Percentiles rank a stretch among this genome's conserved stretches.
Conservation (phyloP, 208 protist genomes). For the Acanthamoeba culbertsoni region DNA sequence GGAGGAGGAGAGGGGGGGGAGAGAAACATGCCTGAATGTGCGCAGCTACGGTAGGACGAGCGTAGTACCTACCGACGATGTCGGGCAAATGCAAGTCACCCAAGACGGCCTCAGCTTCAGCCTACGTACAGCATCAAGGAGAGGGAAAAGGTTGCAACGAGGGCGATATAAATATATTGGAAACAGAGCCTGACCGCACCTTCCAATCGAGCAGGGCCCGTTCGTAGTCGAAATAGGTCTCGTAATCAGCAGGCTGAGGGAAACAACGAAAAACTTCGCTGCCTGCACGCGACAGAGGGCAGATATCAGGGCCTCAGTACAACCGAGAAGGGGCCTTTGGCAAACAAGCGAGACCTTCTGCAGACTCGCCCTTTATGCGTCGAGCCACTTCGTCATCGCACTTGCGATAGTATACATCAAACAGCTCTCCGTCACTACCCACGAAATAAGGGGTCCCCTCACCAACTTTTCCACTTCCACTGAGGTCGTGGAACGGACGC, state of each 20-base stretch:
- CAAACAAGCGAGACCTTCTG: neutral
- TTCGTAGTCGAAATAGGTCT: conserved; percentile 46
- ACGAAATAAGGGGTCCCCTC: conserved; percentile 6
- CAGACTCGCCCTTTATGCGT: conserved; percentile 10
- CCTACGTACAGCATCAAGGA: no score
- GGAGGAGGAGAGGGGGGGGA: neutral
- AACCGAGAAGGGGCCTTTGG: no score
- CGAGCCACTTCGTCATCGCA: neutral
- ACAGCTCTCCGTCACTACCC: neutral
- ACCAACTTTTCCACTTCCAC: neutral
- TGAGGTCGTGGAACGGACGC: neutral
- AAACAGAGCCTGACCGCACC: neutral
- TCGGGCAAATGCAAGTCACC: neutral
- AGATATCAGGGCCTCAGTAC: neutral
- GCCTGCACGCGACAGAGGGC: neutral
- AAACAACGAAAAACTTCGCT: neutral
- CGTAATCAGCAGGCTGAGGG: neutral
- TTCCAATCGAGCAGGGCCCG: conserved; percentile 46
- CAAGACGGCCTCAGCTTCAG: neutral
- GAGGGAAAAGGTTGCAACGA: no score
- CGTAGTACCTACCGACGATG: conserved; percentile 38
- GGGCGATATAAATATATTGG: no score
- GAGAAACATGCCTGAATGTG: neutral
- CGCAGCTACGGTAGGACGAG: neutral
- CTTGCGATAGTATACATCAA: conserved; percentile 45